Evolutionary conservation across 108 stramenopile species (phyloP), one percentile per base, ranked within the genome.

Genomic region (Cyclotella cryptica): DNA sequence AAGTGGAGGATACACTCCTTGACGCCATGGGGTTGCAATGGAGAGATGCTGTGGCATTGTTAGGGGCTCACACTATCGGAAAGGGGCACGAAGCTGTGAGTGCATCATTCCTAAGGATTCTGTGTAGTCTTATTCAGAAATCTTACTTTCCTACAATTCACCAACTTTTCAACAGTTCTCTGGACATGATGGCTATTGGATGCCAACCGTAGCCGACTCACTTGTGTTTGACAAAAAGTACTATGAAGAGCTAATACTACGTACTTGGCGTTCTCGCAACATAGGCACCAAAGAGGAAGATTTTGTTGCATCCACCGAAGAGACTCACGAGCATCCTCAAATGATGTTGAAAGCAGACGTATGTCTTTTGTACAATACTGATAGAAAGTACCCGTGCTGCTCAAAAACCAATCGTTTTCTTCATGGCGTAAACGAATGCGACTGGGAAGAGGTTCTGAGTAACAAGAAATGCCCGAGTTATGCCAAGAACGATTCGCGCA

Each of bases 11-110:
- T 47, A 72, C 73, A 19, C 71, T 83, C 43, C 54, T 83, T 18
- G 55, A 74, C 21, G 69, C 71, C 18, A 83, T 83, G 77, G 64
- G 77, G 42, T 54, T 83, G 17, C 64, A 24, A 10, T 83, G 81
- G 81, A 30, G 24, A n/a, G 81, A 83, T 74, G 81, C 77, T 53
- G 90, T 88, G 58, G 85, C 88, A 41, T 68, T 81, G 21, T 67
- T 84, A 62, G 79, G 84, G 15, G 79, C 69, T 28, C 79, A 84
- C 60, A 80, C 84, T 8, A 80, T 81, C 14, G 83, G 79, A 11
- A 67, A 73, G 26, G 75, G 75, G 43, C 40, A 69, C 13, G 39
- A 49, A 54, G 43, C 18, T 45, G 71, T 72, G 46, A 71, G 78
- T 39, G 35, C 24, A 35, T 35, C 35, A 35, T 35, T 35, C 35